These are phyloP conservation scores for Neonectria faginata DNA, from an alignment of 2,329 filamentous ascomycete genomes.

Conservation along the genomic window DNA sequence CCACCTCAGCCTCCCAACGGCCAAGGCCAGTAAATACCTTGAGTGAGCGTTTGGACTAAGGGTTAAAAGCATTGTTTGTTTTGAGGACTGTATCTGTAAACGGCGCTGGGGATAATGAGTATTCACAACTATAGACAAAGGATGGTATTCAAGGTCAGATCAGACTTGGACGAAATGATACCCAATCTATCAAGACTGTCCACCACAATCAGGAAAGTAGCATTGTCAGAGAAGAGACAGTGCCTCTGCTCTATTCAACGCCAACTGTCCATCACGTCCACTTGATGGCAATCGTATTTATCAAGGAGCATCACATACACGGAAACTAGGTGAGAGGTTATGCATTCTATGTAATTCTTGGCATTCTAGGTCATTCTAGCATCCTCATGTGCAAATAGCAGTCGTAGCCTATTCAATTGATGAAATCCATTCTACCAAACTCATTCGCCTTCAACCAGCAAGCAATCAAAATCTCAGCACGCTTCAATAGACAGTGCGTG, in stretches of 20 bases:
- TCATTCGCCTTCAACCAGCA: conserved; percentile 10
- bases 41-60: conserved; percentile 4
- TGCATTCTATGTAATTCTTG: conserved; percentile 5
- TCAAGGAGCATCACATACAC: neutral
- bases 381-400: neutral
- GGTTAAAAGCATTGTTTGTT: conserved; percentile 18
- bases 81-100: conserved; percentile 17
- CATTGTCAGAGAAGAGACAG: neutral
- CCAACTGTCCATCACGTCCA: neutral
- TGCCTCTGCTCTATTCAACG: neutral
- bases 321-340: neutral
- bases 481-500: neutral
- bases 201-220: too few relatives aligned
- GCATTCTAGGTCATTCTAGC: neutral
- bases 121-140: conserved; percentile 37
- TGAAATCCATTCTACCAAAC: conserved; percentile 11
- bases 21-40: conserved; percentile 40
- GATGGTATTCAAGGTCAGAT: conserved; percentile 9
- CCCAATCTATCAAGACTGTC: conserved; percentile 7
- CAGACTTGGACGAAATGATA: conserved; percentile 25
- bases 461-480: conserved; percentile 1
- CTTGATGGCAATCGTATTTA: neutral
- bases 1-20: conserved; percentile 47
- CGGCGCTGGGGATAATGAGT: conserved; percentile 32
- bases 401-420: neutral